Base-by-base conservation (phyloP, 306 rosid species). In the Corylus avellana region DNA sequence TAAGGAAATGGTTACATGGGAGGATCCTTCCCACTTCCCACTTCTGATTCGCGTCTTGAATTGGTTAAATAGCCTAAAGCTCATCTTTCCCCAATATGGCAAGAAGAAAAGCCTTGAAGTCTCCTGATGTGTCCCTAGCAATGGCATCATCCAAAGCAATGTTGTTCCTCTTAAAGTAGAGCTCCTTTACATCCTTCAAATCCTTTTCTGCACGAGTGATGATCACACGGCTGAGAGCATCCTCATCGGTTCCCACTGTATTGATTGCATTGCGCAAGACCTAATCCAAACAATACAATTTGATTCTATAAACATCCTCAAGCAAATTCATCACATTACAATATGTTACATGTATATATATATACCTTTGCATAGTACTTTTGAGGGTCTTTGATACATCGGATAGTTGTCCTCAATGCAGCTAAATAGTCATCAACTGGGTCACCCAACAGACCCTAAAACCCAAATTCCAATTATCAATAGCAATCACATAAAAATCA, bases 141-240 rank as follows among this genome's bases (percentile, higher is more conserved):
- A 89, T 66, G 3, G 79, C 78, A 37, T 76, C 11, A 18, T 80
- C 73, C 75, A 89, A 77, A 59, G 85, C 64, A 20, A 54, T 51
- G 83, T 66, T 85, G 80, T 86, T 85, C 77, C 90, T 86, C 80
- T 79, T 74, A 8, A 53, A 55, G 73, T 78, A 87, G 32, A 78
- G 44, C 14, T 87, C 89, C 46, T 74, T 81, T 49, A 89, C 79
- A 68, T 83, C 87, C 5, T 76, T 87, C 76, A 89, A 83, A 75
- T 89, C 90, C 79, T 76, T 83, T 68, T 89, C 90, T 44, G 90
- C 88, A 18, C 89, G 84, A 37, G 78, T 86, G 70, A 87, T 78
- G 70, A 89, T 86, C 73, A 89, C 90, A 62, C 92, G 87, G 49
- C 80, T 87, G 42, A 89, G 73, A 80, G 79, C 85, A 32, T 85